Conservation (phyloP, 495 filamentous ascomycete species). For the Neurospora sp. region DNA sequence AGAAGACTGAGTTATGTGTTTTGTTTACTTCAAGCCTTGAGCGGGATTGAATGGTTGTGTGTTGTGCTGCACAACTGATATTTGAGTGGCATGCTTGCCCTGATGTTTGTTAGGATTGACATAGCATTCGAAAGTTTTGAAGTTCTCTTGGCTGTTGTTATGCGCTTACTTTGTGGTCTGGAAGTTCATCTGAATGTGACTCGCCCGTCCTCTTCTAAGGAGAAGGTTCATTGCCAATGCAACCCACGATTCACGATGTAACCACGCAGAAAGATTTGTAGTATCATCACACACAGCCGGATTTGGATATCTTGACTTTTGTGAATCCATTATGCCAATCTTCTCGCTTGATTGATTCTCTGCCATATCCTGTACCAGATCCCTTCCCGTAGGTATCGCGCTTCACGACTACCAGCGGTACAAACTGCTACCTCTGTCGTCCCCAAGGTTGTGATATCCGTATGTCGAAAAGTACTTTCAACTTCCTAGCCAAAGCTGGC, state of each 20-base stretch:
- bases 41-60: background rate
- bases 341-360: background rate
- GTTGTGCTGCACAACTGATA: background rate
- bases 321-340: background rate
- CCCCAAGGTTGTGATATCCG: background rate
- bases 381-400: no score
- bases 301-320: background rate
- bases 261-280: background rate
- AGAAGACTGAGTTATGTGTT: background rate
- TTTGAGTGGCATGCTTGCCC: background rate
- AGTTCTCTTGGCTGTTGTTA: background rate
- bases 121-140: background rate
- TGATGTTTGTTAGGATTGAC: background rate
- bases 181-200: background rate
- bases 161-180: background rate
- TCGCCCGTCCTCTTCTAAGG: background rate
- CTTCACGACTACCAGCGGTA: background rate
- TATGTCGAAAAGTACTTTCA: background rate
- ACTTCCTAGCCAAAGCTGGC: background rate
- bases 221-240: background rate
- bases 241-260: no score
- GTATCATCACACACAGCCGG: background rate
- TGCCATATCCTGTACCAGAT: background rate
- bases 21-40: background rate
- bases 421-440: background rate